Evolutionary conservation across 257 asterid genomes (phyloP).

Genomic region (Solanum pimpinellifolium): DNA sequence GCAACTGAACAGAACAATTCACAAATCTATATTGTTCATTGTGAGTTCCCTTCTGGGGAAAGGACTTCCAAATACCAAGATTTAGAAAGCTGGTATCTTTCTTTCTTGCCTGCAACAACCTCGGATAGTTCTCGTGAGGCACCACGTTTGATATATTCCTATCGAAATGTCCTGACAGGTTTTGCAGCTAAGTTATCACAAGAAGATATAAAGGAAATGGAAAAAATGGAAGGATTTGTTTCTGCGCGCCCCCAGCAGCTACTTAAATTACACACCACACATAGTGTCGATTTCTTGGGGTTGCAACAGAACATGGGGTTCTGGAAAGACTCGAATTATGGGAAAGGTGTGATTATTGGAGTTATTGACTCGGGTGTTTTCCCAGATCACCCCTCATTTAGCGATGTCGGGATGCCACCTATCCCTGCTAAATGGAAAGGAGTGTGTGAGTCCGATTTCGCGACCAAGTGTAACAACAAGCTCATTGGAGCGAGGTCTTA

Average conservation of each 20-base stretch:
- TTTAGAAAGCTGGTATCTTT: slow-evolving; percentile 11
- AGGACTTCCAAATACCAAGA: neutral
- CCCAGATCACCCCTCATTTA: slow-evolving; percentile 4
- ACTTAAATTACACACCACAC: neutral
- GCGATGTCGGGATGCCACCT: neutral
- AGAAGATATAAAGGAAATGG: neutral
- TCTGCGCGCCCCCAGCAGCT: neutral
- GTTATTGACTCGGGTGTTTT: slow-evolving; percentile 17
- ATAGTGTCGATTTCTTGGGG: slow-evolving; percentile 4
- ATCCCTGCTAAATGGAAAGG: slow-evolving; percentile 32
- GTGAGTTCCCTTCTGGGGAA: neutral
- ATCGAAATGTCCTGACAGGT: slow-evolving; percentile 8
- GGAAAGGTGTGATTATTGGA: slow-evolving; percentile 19
- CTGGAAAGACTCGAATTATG: slow-evolving; percentile 12
- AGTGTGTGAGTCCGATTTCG: slow-evolving; percentile 13
- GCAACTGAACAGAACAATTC: neutral
- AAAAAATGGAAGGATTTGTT: slow-evolving; percentile 3
- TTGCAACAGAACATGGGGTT: neutral
- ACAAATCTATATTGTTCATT: slow-evolving; percentile 23
- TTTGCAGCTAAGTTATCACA: slow-evolving; percentile 14
- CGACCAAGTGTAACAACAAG: slow-evolving; percentile 25
- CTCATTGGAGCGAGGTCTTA: slow-evolving; percentile 37
- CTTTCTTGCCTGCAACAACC: slow-evolving; percentile 8
- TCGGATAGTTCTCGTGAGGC: neutral
- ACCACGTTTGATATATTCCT: slow-evolving; percentile 11